Base-by-base conservation (phyloP, 129 eudicot species). In the Tanacetum coccineum region DNA sequence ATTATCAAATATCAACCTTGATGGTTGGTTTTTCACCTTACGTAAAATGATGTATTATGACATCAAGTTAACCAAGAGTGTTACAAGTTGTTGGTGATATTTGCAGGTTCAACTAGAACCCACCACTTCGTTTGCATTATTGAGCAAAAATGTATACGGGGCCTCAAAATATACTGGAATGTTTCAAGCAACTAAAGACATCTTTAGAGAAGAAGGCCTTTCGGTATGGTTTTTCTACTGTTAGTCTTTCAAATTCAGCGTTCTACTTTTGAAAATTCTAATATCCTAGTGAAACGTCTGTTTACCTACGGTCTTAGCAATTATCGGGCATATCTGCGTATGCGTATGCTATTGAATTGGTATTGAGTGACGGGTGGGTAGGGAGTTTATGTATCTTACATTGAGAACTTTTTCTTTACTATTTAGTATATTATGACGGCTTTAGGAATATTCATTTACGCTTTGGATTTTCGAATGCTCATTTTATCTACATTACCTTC, bases 21-120 rank as follows among this genome's bases (percentile, higher is more conserved):
- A 53, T 73, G 70, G 57, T 25, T 57, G 67, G 11, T 54, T 52
- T 52, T 15, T 4, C 5, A 20, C 25, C 32, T 54, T 15, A 6
- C 22, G 7, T 32, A 17, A 28, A 21, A 39, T 6, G 4, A 3
- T 62, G 13, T 53, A 66, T 68, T 51, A 21, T 67, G 74, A 47
- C 57, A 21, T 59, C 42, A 32, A 48, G 79, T 59, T 67, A 46
- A 46, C 53, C 8, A 15, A 36, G 26, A 66, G 28, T 48, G 11
- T 70, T 17, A 69, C 3, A 12, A 4, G 12, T 17, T 56, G 26
- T 48, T 54, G 19, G 59, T 42, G 58, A 36, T 40, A 62, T 55
- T 32, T 57, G n/a, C 83, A 88, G 98, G 98, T 93, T 77, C 98
- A 93, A 73, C 69, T 93, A 49, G 98, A 93, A 81, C 98, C 98